phyloP scores from a whole-genome alignment of 768 basidiomycete genomes.

The Lentinus brumalis region DNA sequence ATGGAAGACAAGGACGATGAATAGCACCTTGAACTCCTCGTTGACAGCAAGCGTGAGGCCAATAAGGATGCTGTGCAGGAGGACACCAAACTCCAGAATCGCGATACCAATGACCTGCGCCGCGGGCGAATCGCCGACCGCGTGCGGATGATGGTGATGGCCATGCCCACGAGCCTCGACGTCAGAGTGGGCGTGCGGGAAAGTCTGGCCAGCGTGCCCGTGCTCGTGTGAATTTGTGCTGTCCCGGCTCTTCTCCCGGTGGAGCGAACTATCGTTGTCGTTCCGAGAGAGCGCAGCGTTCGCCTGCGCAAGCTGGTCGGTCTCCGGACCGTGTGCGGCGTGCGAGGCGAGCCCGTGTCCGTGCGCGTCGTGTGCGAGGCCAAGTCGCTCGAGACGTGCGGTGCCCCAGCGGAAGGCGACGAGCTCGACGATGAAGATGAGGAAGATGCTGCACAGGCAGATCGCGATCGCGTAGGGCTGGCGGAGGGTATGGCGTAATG shows the following conservation, averaged over 20 bases:
- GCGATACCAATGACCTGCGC: conserved; percentile 86
- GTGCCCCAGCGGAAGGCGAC: conserved; percentile 88
- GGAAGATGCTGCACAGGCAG: conserved; percentile 79
- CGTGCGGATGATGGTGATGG: conserved; percentile 4
- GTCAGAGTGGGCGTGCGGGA: conserved; percentile 17
- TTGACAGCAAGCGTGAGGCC: conserved; percentile 94
- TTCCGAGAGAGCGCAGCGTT: conserved; percentile 4
- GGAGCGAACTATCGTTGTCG: background rate
- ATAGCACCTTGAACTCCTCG: conserved; percentile 77
- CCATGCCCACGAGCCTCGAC: conserved; percentile 5
- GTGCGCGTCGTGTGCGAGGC: conserved; percentile 67
- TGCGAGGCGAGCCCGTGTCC: conserved; percentile 60
- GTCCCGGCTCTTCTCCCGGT: conserved; percentile 3
- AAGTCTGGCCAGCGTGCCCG: background rate
- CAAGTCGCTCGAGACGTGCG: conserved; percentile 65
- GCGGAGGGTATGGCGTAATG: too few relatives aligned
- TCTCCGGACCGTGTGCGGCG: conserved; percentile 73
- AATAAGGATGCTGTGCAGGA: conserved; percentile 84
- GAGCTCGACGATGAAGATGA: conserved; percentile 83
- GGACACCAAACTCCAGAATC: conserved; percentile 92
- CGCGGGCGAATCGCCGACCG: conserved; percentile 40
- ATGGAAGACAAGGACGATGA: conserved; percentile 89
- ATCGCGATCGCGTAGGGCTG: conserved; percentile 85
- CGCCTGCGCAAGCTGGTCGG: conserved; percentile 13
- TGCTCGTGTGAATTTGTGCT: conserved; percentile 11